These are phyloP conservation scores for Nemophila menziesii DNA, from an alignment of 257 asterid genomes.

Conservation along the genomic window DNA sequence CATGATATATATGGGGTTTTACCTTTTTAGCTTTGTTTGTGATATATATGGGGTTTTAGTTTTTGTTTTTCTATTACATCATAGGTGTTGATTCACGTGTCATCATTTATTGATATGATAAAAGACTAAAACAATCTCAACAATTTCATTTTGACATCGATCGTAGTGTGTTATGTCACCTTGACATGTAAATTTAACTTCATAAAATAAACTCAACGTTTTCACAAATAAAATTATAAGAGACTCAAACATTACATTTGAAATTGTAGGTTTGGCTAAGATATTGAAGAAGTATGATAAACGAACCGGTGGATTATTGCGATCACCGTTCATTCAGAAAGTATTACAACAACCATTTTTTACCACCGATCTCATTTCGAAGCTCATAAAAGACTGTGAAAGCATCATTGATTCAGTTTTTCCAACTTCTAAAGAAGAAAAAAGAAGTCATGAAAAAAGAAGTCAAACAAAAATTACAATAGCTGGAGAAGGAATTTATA, in stretches of 20 bases:
- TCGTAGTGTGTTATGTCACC: no score
- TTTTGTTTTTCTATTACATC: no score
- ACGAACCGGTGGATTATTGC: slow-evolving; percentile 73
- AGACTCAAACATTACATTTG: neutral
- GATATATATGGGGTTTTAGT: no score
- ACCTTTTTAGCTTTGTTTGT: no score
- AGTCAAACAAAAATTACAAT: slow-evolving; percentile 15
- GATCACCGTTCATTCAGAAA: slow-evolving; percentile 62
- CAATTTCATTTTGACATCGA: no score
- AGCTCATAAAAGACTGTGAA: slow-evolving; percentile 82
- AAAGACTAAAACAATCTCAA: no score
- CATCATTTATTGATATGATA: no score
- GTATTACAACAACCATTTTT: slow-evolving; percentile 73
- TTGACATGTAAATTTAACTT: no score
- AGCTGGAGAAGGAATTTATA: slow-evolving; percentile 60
- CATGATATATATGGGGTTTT: no score
- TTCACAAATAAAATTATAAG: no score
- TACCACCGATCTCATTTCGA: slow-evolving; percentile 69
- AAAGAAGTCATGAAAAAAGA: neutral
- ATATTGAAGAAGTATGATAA: slow-evolving; percentile 86
- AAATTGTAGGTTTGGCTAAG: slow-evolving; percentile 58
- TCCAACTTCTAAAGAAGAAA: slow-evolving; percentile 27
- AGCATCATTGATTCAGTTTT: slow-evolving; percentile 52
- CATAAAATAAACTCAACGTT: no score
- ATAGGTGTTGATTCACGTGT: no score